These are phyloP conservation scores for Bryum argenteum DNA, from an alignment of 225 moss, liverwort and hornwort species.

Conservation along the genomic window DNA sequence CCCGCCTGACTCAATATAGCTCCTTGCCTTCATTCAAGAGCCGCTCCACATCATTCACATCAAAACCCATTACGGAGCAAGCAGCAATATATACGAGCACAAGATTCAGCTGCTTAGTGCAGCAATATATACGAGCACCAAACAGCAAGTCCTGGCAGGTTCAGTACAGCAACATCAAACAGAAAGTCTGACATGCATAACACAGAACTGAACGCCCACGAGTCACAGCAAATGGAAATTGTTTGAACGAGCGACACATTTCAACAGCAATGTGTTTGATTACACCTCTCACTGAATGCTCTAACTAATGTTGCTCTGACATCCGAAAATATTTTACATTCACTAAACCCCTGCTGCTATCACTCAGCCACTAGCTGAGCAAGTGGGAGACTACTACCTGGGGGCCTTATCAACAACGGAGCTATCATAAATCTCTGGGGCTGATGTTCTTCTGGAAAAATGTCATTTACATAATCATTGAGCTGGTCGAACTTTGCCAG, in stretches of 20 bases:
- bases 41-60: too few species aligned
- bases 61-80: too few species aligned
- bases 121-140: too few species aligned
- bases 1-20: too few species aligned
- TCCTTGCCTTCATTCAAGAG: too few species aligned
- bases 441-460: constrained; percentile 22
- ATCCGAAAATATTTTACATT: constrained; percentile 43
- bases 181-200: too few species aligned
- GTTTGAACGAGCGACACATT: not conserved
- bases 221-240: not conserved
- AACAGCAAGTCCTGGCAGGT: too few species aligned
- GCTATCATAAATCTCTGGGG: constrained; percentile 29
- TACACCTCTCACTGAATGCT: constrained; percentile 24
- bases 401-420: constrained; percentile 29
- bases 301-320: constrained; percentile 27
- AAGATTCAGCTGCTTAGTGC: too few species aligned
- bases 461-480: constrained; percentile 50
- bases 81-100: too few species aligned
- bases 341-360: constrained; percentile 25
- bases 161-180: too few species aligned
- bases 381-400: constrained; percentile 30
- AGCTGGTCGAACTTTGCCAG: constrained; percentile 60
- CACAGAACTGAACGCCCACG: too few species aligned
- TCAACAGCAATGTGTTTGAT: not conserved
- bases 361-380: constrained; percentile 43